Evolutionary conservation across 2,329 filamentous ascomycete genomes (phyloP).

Genomic region (Passalora sequoiae): DNA sequence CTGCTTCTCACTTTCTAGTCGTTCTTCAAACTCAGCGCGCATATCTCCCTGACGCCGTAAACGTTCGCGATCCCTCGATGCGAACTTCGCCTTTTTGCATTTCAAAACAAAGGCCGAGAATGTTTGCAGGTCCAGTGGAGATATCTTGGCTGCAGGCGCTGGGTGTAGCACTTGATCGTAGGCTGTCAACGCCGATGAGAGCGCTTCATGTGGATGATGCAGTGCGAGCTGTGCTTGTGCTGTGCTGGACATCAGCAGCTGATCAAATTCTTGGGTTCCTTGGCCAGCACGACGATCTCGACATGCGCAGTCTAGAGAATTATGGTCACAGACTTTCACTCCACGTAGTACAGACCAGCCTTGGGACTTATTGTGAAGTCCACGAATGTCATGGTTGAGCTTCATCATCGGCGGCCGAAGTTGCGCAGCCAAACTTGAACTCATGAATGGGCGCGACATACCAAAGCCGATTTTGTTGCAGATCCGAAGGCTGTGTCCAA

Average conservation of each 20-base stretch:
- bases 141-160: slow-evolving; percentile 56
- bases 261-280: too few relatives aligned
- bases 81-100: slow-evolving; percentile 84
- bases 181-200: slow-evolving; percentile 64
- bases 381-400: too few relatives aligned
- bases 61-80: slow-evolving; percentile 62
- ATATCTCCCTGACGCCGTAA: slow-evolving; percentile 53
- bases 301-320: too few relatives aligned
- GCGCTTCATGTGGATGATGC: slow-evolving; percentile 65
- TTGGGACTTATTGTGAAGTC: too few relatives aligned
- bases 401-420: too few relatives aligned
- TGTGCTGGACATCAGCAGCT: slow-evolving; percentile 15
- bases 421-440: too few relatives aligned
- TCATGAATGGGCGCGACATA: too few relatives aligned
- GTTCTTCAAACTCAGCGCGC: slow-evolving; percentile 54
- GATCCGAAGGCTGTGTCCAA: too few relatives aligned
- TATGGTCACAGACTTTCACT: too few relatives aligned
- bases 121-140: slow-evolving; percentile 30
- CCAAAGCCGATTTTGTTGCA: too few relatives aligned
- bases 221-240: slow-evolving; percentile 77
- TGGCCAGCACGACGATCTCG: background rate
- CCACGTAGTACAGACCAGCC: too few relatives aligned
- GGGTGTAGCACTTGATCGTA: slow-evolving; percentile 51
- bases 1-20: slow-evolving; percentile 49
- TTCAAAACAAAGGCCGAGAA: slow-evolving; percentile 68